phyloP scores from a whole-genome alignment of 306 rosid species.

The Cicer bijugum region DNA sequence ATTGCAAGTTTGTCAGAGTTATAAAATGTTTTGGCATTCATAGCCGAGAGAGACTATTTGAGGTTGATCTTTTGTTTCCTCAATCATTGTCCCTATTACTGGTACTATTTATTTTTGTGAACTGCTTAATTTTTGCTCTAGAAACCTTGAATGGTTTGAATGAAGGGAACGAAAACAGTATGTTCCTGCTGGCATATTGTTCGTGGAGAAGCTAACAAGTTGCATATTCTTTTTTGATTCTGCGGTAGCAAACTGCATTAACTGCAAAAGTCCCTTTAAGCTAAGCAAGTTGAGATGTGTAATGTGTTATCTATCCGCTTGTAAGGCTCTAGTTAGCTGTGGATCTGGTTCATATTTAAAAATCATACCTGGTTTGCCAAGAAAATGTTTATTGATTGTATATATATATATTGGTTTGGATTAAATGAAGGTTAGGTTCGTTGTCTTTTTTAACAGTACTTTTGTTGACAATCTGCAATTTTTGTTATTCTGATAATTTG shows the following conservation, averaged over 20 bases:
- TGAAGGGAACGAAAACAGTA: background rate
- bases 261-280: slow-evolving; percentile 22
- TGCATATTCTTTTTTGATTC: background rate
- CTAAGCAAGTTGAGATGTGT: background rate
- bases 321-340: background rate
- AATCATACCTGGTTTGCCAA: background rate
- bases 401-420: background rate
- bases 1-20: slow-evolving; percentile 3
- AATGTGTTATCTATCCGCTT: background rate
- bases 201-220: slow-evolving; percentile 10
- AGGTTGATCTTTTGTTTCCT: slow-evolving; percentile 25
- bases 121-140: slow-evolving; percentile 20
- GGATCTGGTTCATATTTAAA: background rate
- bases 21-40: slow-evolving; percentile 14
- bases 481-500: background rate
- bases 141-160: background rate
- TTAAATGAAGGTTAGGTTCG: background rate
- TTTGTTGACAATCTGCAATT: background rate
- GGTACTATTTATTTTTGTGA: slow-evolving; percentile 4
- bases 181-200: slow-evolving; percentile 12
- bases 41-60: background rate
- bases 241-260: background rate
- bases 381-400: background rate
- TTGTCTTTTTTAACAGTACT: background rate
- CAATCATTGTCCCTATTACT: background rate